Percentiles rank a stretch among this genome's conserved stretches.
Evolutionary conservation across 345 rosid species (phyloP).

Genomic region (Litchi chinensis): DNA sequence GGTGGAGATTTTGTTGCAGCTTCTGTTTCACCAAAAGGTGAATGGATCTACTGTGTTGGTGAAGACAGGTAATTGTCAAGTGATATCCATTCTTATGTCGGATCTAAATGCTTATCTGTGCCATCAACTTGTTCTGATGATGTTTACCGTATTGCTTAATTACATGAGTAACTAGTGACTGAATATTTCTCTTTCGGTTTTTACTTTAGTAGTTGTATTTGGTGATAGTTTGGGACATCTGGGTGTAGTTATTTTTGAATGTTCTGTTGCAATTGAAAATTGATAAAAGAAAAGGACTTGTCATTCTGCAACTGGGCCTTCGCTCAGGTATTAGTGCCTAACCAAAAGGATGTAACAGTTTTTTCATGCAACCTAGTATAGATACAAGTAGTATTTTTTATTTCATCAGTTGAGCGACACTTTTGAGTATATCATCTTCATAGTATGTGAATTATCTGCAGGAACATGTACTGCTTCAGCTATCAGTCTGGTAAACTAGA

Average conservation of each 20-base stretch:
- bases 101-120: neutral
- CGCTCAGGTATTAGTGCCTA: neutral
- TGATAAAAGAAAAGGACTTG: neutral
- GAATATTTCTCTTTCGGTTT: neutral
- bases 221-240: constrained; percentile 5
- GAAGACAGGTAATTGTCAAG: constrained; percentile 69
- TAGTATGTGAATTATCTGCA: constrained; percentile 34
- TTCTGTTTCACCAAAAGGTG: constrained; percentile 92
- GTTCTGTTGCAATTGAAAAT: neutral
- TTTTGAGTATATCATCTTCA: constrained; percentile 5
- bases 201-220: neutral
- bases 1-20: constrained; percentile 97
- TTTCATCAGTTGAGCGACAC: neutral
- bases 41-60: constrained; percentile 95
- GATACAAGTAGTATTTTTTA: neutral
- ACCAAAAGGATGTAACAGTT: neutral
- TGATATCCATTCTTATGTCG: neutral
- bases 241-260: constrained; percentile 3
- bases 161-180: neutral
- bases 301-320: neutral
- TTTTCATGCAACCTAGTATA: neutral
- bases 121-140: neutral
- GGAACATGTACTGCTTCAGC: constrained; percentile 95
- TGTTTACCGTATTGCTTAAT: neutral
- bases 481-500: constrained; percentile 89